Base-by-base conservation (phyloP, 192 early-diverging fungal species). In the Backusella macrospora region DNA sequence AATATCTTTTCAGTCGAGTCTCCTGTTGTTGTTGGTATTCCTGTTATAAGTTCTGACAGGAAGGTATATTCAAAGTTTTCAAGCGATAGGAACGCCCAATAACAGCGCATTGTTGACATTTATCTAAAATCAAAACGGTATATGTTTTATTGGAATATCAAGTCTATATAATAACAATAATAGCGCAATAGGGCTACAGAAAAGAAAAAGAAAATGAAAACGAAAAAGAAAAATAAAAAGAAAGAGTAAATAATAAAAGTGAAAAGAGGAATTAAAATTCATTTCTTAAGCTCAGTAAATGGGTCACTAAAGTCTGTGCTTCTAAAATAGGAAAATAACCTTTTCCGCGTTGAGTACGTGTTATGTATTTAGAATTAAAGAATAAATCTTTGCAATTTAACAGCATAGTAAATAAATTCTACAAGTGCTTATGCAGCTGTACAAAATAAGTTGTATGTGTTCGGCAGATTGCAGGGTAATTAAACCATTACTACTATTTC, bases 51-150 rank as follows among this genome's bases (percentile, higher is more conserved):
- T 43, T 66, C 65, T 40, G 65, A 40, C 16, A 66, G 37, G 12
- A 42, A 66, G 12, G 43, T 13, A n/a, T 43, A 66, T 43, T 66
- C 40, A 4, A 66, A 39, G 12, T 5, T 40, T 21, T 66, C 65
- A 40, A 66, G 37, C 40, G 65, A 66, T 38, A 66, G 21, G 18
- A 66, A 39, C n/a, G 65, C 37, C 65, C 65, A 66, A 66, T 43
- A 66, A 12, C 65, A 66, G 52, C 10, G 23, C 52, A 59, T 59
- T 5, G 26, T 59, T 23, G 52, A 59, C 52, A 59, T 59, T 59
- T 59, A 4, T 34, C 29, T 34, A 34, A 34, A 34, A 34, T 34
- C 29, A 34, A 34, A 34, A 34, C 29, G 29, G 29, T 34, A 34
- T 34, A 34, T 34, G 2, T 34, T 34, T 34, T 34, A 34, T 34